Conservation (phyloP, 768 basidiomycete species). For the Paxillus rubicundulus region DNA sequence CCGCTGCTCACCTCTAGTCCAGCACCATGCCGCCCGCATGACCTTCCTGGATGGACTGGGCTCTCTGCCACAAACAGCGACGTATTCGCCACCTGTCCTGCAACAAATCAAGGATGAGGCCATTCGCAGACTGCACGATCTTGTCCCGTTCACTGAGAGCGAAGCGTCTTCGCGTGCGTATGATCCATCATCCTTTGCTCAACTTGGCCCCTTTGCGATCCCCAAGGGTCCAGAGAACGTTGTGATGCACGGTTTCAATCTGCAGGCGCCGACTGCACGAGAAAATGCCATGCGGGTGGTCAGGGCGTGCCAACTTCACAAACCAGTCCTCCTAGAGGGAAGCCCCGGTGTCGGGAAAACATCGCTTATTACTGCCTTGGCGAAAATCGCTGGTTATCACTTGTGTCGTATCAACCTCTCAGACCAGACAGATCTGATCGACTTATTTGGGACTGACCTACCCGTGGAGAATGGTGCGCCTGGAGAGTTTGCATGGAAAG, state of each 20-base stretch:
- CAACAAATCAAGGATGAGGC: conserved; percentile 63
- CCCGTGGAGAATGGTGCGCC: conserved; percentile 89
- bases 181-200: conserved; percentile 40
- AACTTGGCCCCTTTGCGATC: conserved; percentile 75
- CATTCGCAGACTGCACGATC: conserved; percentile 46
- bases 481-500: conserved; percentile 96
- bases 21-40: conserved; percentile 95
- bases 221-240: conserved; percentile 49
- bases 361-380: conserved; percentile 84
- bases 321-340: conserved; percentile 93
- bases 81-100: conserved; percentile 60
- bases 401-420: conserved; percentile 95
- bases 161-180: conserved; percentile 27
- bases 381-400: conserved; percentile 70
- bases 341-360: conserved; percentile 99
- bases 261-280: conserved; percentile 84
- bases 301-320: conserved; percentile 83
- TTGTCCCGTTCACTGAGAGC: conserved; percentile 46
- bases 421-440: conserved; percentile 95
- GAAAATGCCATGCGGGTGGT: conserved; percentile 86
- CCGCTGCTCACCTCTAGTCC: conserved; percentile 14
- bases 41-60: conserved; percentile 86
- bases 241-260: conserved; percentile 57
- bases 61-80: conserved; percentile 68
- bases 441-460: conserved; percentile 94